Base-by-base conservation (phyloP, 2,329 filamentous ascomycete species). In the Pseudodiploospora longispora region DNA sequence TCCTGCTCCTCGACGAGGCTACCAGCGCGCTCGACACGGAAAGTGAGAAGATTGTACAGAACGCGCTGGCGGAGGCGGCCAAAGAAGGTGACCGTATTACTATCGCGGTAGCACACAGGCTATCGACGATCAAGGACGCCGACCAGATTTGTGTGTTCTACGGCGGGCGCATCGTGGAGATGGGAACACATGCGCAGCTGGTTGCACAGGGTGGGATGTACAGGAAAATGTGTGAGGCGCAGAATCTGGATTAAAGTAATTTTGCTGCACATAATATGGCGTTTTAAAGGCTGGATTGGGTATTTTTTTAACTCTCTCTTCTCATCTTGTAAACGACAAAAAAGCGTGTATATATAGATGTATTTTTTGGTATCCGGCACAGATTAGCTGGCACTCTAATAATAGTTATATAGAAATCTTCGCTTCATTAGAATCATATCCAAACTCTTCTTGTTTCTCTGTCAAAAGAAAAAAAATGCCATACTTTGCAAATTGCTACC, bases 21-120 rank as follows among this genome's bases (percentile, higher is more conserved):
- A 96, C 90, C 1, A 93, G 86, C 6, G 90, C 90, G 0, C 75
- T 96, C 9, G 90, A 96, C 59, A 89, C 91, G n/a, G 90, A 95
- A 64, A 93, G 85, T 1, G 90, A 97, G 64, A 95, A 88, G 1
- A 76, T 95, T 2, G 90, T 97, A 48, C 95, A 97, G 62, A 80
- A 83, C 52, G 90, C 90, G 2, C 73, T 97, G 3, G 78, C 78
- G 5, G 80, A 78, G 52, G 80, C 79, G 33, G 75, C 95, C 27
- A 80, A 95, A 33, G 74, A 78, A 51, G 87, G 87, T 29, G 83
- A 85, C 58, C 93, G 90, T 63, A 96, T 90, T 0, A 96, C 90
- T 3, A 95, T 97, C 60, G 91, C 86, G 36, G 95, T 97, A 54
- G 90, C 90, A 1, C 90, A 97, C 65, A 80, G 91, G 32, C 73